These are phyloP conservation scores for Aspergillus cejpii DNA, from an alignment of 2,329 filamentous ascomycete genomes.

Conservation along the genomic window DNA sequence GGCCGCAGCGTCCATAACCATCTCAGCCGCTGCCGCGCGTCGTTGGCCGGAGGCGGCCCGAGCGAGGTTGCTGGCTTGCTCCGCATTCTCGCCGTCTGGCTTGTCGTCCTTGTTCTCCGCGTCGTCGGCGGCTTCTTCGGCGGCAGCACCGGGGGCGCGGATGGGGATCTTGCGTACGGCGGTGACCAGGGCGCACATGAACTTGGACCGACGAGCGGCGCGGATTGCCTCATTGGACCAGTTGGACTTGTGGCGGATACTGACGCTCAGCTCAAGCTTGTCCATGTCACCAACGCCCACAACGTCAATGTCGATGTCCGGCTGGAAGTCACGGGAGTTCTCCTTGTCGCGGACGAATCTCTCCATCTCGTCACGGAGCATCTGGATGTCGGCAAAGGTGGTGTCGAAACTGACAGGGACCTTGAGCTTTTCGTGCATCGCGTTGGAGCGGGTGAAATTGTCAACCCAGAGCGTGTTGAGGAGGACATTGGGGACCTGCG, in stretches of 20 bases:
- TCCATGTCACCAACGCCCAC: slow-evolving; percentile 75
- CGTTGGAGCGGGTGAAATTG: slow-evolving; percentile 82
- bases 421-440: slow-evolving; percentile 79
- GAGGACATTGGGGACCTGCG: slow-evolving; percentile 81
- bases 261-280: slow-evolving; percentile 74
- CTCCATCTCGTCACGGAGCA: slow-evolving; percentile 77
- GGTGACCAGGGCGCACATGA: slow-evolving; percentile 86
- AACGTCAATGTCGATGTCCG: slow-evolving; percentile 72
- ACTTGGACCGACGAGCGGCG: slow-evolving; percentile 78
- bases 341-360: slow-evolving; percentile 75
- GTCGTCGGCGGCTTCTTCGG: slow-evolving; percentile 48
- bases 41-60: slow-evolving; percentile 6
- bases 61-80: slow-evolving; percentile 9
- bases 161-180: slow-evolving; percentile 85
- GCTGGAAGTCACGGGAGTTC: slow-evolving; percentile 85
- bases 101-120: slow-evolving; percentile 61
- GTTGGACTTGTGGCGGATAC: slow-evolving; percentile 87
- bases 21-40: slow-evolving; percentile 8
- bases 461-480: slow-evolving; percentile 93
- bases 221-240: slow-evolving; percentile 83
- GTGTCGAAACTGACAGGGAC: slow-evolving; percentile 82
- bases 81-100: slow-evolving; percentile 45
- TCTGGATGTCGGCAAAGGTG: slow-evolving; percentile 78
- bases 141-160: slow-evolving; percentile 65
- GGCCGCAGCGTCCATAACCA: slow-evolving; percentile 6